Evolutionary conservation across 2,329 filamentous ascomycete genomes (phyloP).

Genomic region (Ploettnerulaceae sp.): DNA sequence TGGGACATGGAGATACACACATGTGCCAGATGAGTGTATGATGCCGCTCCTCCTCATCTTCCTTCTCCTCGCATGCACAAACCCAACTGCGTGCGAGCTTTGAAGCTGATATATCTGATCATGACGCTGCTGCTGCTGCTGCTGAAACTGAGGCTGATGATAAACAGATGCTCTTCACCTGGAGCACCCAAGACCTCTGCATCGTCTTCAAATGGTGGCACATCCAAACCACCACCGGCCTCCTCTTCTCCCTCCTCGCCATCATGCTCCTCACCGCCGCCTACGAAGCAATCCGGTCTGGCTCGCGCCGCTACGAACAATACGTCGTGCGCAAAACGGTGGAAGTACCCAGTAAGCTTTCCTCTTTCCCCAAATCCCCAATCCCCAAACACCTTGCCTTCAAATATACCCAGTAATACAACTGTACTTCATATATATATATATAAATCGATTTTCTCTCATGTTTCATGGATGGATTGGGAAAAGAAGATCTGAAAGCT

Average conservation of each 20-base stretch:
- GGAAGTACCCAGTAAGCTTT: slow-evolving; percentile 30
- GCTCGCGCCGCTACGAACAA: slow-evolving; percentile 71
- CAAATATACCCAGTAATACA: too few relatives aligned
- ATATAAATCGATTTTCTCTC: neutral
- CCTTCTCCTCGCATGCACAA: neutral
- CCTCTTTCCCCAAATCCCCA: neutral
- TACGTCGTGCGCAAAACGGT: slow-evolving; percentile 29
- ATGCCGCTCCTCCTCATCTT: neutral
- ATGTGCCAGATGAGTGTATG: slow-evolving; percentile 79
- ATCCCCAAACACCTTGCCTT: neutral
- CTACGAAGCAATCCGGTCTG: slow-evolving; percentile 82
- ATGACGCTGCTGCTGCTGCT: too few relatives aligned
- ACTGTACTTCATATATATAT: slow-evolving; percentile 5
- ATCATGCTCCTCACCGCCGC: slow-evolving; percentile 82
- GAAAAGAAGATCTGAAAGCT: slow-evolving; percentile 22
- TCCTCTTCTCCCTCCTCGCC: slow-evolving; percentile 76
- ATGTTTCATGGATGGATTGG: neutral
- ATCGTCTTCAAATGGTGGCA: slow-evolving; percentile 94
- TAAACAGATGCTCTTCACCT: slow-evolving; percentile 91
- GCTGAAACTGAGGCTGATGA: neutral
- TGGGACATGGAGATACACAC: slow-evolving; percentile 51
- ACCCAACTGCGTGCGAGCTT: too few relatives aligned
- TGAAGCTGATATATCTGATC: too few relatives aligned
- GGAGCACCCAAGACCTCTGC: slow-evolving; percentile 89
- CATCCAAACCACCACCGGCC: slow-evolving; percentile 65